A percentile compares a stretch with the other conserved stretches of the same genome.
Evolutionary conservation across 2,329 filamentous ascomycete genomes (phyloP).

Genomic region (Colletotrichum navitas): DNA sequence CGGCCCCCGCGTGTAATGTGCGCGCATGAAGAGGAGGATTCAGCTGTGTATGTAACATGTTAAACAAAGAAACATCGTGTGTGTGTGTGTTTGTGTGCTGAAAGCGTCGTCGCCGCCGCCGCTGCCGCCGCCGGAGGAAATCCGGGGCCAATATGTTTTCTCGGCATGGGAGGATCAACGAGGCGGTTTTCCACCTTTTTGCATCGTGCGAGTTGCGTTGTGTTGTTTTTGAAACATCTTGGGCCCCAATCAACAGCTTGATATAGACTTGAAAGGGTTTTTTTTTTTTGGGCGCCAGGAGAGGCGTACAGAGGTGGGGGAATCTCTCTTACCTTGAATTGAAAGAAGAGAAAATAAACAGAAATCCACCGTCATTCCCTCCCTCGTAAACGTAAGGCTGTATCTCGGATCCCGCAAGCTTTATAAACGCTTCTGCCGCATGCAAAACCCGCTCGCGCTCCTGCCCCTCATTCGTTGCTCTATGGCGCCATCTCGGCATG

Average conservation of each 20-base stretch:
- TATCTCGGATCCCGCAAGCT: slow-evolving; percentile 3
- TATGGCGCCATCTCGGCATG: slow-evolving; percentile 17
- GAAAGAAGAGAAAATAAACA: not conserved
- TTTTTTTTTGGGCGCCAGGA: not conserved
- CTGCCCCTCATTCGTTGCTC: slow-evolving; percentile 20
- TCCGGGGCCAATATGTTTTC: slow-evolving; percentile 12
- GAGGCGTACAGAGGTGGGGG: slow-evolving; percentile 2
- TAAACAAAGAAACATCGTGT: slow-evolving; percentile 34
- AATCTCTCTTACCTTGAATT: not conserved
- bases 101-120: slow-evolving; percentile 11
- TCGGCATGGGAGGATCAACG: slow-evolving; percentile 1
- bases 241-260: slow-evolving; percentile 9
- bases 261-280: slow-evolving; percentile 15
- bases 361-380: not conserved
- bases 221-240: slow-evolving; percentile 18
- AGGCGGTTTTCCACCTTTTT: not conserved
- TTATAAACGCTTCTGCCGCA: not conserved
- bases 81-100: slow-evolving; percentile 14
- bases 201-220: slow-evolving; percentile 11
- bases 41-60: slow-evolving; percentile 42
- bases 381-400: not conserved
- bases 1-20: not conserved
- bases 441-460: not conserved
- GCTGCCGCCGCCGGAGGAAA: not conserved
- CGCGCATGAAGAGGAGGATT: slow-evolving; percentile 26